Evolutionary conservation across 805 yeast species (phyloP), one percentile per base, ranked within the genome.

Genomic region (Priceomyces melissophilus): DNA sequence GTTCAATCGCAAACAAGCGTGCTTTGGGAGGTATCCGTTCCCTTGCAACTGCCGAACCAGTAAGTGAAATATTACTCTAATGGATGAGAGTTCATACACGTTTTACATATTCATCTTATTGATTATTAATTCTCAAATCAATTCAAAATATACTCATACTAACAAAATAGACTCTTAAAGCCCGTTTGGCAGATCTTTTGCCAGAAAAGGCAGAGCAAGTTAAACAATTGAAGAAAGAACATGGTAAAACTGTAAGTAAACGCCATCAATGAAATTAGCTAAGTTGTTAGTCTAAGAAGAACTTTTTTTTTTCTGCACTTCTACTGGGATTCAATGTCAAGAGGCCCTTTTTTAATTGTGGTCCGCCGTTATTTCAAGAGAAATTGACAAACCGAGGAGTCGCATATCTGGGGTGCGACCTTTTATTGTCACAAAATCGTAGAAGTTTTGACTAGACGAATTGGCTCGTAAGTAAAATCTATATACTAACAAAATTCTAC

Each of bases 131-230:
- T 20, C 25, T 20, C 25, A 8, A 20, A 20, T 20, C 8, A 20
- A 5, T 20, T 20, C 25, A 20, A 20, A 8, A 35, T 11, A 13
- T n/a, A 16, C 34, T 16, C 30, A 13, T n/a, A 16, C 34, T 16
- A 12, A 20, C 26, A 29, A 11, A 23, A 41, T 61, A 78, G 76
- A 82, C 96, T 50, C 78, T 93, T 58, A 93, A 93, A 71, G 96
- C 93, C 71, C 83, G 95, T 65, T 90, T 93, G 63, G 95, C 89
- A 42, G 95, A 87, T 62, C 75, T 87, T 52, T 79, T 90, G 65
- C 98, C 98, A 52, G 89, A 79, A 59, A 87, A 87, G 75, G 85
- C 85, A 55, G 96, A 88, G 67, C 87, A 89, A 74, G 84, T 93
- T 69, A 86, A 84, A 74, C 79, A 82, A 57, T 82, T 91, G 67